These are phyloP conservation scores for Saccharomycopsis schoenii DNA, from an alignment of 805 yeast genomes.

Conservation along the genomic window DNA sequence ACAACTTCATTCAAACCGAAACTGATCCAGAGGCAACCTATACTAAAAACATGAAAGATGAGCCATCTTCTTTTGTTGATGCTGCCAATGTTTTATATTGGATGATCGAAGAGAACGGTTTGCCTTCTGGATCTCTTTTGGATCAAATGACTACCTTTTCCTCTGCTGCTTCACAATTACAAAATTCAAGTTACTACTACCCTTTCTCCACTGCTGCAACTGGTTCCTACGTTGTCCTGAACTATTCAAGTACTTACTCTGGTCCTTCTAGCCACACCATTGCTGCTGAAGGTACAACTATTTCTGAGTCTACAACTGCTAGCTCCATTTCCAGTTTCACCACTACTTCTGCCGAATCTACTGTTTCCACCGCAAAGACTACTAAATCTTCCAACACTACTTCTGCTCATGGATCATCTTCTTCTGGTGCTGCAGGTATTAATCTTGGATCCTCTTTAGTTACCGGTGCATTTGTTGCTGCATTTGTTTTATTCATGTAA, in stretches of 20 bases:
- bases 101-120: not conserved
- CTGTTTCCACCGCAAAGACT: not conserved
- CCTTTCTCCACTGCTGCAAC: not conserved
- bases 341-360: not conserved
- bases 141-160: not conserved
- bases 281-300: constrained; percentile 1
- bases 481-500: not conserved
- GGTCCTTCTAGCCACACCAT: not conserved
- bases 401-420: not conserved
- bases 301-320: not conserved
- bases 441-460: not conserved
- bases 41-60: not conserved
- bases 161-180: not conserved
- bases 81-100: not conserved
- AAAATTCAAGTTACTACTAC: not conserved
- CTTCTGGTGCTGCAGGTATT: not conserved
- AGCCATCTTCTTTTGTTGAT: not conserved
- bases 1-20: not conserved
- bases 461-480: not conserved
- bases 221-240: not conserved
- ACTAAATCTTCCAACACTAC: not conserved
- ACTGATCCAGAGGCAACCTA: not conserved
- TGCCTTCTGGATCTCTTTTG: not conserved
- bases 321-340: not conserved
- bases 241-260: not conserved